Percentiles rank a stretch among this genome's conserved stretches.
phyloP scores from a whole-genome alignment of 106 monocot genomes.

The Triglochin maritima region DNA sequence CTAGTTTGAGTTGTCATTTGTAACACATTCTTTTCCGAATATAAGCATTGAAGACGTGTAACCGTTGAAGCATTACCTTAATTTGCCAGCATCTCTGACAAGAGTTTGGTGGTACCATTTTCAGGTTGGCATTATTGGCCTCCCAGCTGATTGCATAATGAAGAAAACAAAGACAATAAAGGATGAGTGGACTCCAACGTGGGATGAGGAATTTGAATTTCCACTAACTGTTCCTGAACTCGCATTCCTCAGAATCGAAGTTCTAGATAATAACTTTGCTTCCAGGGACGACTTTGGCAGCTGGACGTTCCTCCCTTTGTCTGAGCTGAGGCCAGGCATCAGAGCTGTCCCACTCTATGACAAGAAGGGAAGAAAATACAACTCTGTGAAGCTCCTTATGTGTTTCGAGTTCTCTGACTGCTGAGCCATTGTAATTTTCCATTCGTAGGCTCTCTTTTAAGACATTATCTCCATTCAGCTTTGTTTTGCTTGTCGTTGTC shows the following conservation, averaged over 20 bases:
- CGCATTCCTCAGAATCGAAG: constrained; percentile 33
- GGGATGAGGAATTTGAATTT: constrained; percentile 38
- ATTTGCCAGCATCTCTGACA: not conserved
- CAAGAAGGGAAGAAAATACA: constrained; percentile 22
- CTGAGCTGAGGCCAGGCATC: constrained; percentile 36
- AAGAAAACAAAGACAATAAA: constrained; percentile 40
- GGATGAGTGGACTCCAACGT: constrained; percentile 38
- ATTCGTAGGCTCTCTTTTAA: too few relatives aligned
- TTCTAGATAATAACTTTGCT: constrained; percentile 33
- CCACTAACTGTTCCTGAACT: constrained; percentile 31
- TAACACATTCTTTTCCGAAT: not conserved
- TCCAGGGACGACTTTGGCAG: constrained; percentile 44
- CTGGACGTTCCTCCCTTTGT: constrained; percentile 29
- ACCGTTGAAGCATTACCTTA: too few relatives aligned
- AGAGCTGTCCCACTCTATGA: constrained; percentile 31
- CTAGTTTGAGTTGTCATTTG: not conserved
- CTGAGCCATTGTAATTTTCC: too few relatives aligned
- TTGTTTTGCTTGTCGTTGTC: too few relatives aligned
- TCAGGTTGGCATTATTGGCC: constrained; percentile 41
- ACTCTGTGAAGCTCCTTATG: constrained; percentile 33
- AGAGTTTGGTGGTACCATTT: not conserved
- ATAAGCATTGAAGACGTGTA: not conserved
- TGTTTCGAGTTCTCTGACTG: constrained; percentile 20
- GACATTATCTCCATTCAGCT: too few relatives aligned
- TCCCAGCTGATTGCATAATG: constrained; percentile 27